These are phyloP conservation scores for Cyclanthera cordifolia DNA, from an alignment of 306 rosid species.

Conservation along the genomic window DNA sequence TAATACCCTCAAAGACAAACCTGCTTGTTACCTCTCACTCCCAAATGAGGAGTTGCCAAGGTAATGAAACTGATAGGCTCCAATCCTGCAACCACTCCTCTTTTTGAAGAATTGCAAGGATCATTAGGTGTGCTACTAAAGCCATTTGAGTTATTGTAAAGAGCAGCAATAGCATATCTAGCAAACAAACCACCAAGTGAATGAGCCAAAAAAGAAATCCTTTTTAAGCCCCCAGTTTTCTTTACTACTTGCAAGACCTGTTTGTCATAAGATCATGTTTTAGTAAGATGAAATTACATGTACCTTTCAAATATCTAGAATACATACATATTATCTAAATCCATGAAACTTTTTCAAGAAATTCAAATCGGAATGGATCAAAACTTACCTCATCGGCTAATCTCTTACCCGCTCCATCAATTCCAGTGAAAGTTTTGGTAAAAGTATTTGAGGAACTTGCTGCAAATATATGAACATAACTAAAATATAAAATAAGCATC, in stretches of 20 bases:
- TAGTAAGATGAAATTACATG: background rate
- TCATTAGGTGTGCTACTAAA: conserved; percentile 26
- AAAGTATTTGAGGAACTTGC: conserved; percentile 76
- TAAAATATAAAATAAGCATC: conserved; percentile 17
- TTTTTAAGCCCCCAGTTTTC: conserved; percentile 57
- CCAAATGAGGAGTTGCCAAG: conserved; percentile 95
- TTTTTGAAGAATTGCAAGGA: conserved; percentile 29
- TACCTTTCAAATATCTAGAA: conserved; percentile 12
- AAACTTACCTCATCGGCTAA: conserved; percentile 83
- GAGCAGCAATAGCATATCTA: conserved; percentile 73
- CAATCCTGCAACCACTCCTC: conserved; percentile 65
- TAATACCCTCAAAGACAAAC: conserved; percentile 32
- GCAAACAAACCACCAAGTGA: conserved; percentile 94
- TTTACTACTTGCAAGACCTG: conserved; percentile 75
- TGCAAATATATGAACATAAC: conserved; percentile 31
- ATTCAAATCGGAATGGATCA: conserved; percentile 16
- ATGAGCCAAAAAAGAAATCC: conserved; percentile 84
- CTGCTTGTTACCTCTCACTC: conserved; percentile 87
- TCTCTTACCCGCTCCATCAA: conserved; percentile 90
- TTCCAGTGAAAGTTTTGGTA: conserved; percentile 80
- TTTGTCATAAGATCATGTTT: conserved; percentile 15
- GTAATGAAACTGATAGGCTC: conserved; percentile 88
- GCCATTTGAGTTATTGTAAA: conserved; percentile 34
- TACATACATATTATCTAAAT: background rate
- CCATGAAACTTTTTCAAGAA: background rate